Conservation (phyloP, 2,329 filamentous ascomycete genomes). For the Ilyonectria robusta region DNA sequence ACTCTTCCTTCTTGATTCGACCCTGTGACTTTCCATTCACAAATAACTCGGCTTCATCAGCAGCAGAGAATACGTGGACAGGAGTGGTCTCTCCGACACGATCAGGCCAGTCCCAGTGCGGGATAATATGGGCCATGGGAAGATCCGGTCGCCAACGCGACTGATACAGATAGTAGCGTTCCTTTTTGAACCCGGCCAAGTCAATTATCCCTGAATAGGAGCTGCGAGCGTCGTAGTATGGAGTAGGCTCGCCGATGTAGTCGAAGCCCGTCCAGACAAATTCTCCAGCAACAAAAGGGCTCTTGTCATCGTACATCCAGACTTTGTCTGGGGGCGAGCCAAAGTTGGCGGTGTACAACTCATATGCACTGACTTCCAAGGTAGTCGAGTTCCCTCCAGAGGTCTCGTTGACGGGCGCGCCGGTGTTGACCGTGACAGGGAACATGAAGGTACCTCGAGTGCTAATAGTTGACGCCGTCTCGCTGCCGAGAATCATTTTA, state of each 20-base stretch:
- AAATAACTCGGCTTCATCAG: conserved; percentile 69
- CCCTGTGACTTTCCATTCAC: conserved; percentile 65
- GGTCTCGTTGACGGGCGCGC: conserved; percentile 55
- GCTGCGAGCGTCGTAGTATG: conserved; percentile 64
- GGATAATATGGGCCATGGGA: conserved; percentile 65
- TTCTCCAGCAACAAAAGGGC: conserved; percentile 67
- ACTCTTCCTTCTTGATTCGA: conserved; percentile 51
- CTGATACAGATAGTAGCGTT: conserved; percentile 69
- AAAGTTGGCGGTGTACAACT: conserved; percentile 63
- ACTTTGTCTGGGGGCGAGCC: conserved; percentile 68
- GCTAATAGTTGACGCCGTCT: conserved; percentile 62
- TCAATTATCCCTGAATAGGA: conserved; percentile 72
- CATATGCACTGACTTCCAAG: conserved; percentile 63
- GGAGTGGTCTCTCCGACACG: conserved; percentile 63
- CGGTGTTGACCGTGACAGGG: conserved; percentile 59
- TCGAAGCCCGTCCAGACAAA: conserved; percentile 68
- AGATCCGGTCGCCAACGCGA: conserved; percentile 65
- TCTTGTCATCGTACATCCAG: conserved; percentile 62
- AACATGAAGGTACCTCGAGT: conserved; percentile 67
- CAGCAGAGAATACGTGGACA: conserved; percentile 67
- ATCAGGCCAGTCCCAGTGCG: conserved; percentile 70
- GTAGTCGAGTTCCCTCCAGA: conserved; percentile 56
- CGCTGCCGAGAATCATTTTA: conserved; percentile 62
- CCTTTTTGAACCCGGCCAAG: conserved; percentile 70
- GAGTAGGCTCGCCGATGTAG: conserved; percentile 66